Evolutionary conservation across 768 basidiomycete genomes (phyloP).

Genomic region (Ephemerocybe angulata): DNA sequence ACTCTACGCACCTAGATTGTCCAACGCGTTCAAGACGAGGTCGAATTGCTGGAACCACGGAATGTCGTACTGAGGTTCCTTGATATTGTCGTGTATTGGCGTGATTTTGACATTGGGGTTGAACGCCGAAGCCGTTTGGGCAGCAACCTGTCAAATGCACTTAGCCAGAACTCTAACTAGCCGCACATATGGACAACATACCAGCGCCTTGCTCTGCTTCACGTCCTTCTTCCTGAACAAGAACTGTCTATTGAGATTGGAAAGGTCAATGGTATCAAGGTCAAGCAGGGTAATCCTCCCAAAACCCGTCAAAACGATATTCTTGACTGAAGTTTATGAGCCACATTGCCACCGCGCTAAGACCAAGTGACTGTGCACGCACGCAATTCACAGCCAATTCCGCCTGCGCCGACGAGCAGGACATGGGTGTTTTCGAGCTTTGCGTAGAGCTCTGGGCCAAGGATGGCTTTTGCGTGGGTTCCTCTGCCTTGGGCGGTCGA

Average conservation of each 20-base stretch:
- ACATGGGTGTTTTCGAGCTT: constrained; percentile 64
- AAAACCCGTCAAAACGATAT: constrained; percentile 90
- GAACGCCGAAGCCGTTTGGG: constrained; percentile 76
- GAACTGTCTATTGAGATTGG: constrained; percentile 96
- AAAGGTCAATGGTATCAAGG: constrained; percentile 97
- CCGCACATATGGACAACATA: constrained; percentile 28
- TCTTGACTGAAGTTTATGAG: constrained; percentile 67
- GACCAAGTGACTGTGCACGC: constrained; percentile 25
- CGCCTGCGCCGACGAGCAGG: constrained; percentile 91
- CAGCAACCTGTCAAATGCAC: constrained; percentile 56
- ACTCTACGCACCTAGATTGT: constrained; percentile 79
- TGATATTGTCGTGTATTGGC: constrained; percentile 94
- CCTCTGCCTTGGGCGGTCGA: constrained; percentile 48
- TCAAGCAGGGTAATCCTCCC: constrained; percentile 90
- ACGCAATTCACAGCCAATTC: constrained; percentile 97
- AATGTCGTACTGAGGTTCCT: constrained; percentile 85
- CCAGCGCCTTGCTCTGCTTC: constrained; percentile 93
- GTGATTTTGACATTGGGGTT: constrained; percentile 85
- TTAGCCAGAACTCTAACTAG: background rate
- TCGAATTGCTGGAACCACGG: constrained; percentile 90
- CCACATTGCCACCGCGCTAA: background rate
- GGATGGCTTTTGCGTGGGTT: constrained; percentile 69
- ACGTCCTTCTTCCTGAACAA: constrained; percentile 96
- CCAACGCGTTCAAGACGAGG: constrained; percentile 91
- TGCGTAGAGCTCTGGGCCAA: constrained; percentile 68